phyloP scores from a whole-genome alignment of 352 stramenopile species.

The Peronosclerospora sorghi region DNA sequence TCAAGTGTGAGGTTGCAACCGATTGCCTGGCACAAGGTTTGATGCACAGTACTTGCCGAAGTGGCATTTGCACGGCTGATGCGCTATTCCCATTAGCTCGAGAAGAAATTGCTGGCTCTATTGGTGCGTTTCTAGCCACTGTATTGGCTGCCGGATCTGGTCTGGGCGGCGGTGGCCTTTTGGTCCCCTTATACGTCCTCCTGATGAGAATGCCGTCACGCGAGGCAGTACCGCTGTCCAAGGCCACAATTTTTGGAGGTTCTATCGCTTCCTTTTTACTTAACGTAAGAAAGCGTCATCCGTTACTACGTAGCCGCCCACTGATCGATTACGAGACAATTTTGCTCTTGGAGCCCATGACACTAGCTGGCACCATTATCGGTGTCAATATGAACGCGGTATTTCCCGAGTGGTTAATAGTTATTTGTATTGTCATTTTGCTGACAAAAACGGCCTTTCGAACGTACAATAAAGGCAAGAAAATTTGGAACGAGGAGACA shows the following conservation, averaged over 20 bases:
- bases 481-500: constrained; percentile 58
- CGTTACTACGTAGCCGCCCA: constrained; percentile 41
- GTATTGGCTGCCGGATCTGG: constrained; percentile 55
- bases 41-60: constrained; percentile 29
- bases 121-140: constrained; percentile 51
- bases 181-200: constrained; percentile 75
- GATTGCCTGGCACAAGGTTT: constrained; percentile 41
- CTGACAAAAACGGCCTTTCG: constrained; percentile 57
- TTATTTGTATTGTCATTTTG: constrained; percentile 62
- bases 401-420: constrained; percentile 79
- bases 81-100: constrained; percentile 47
- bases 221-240: constrained; percentile 74
- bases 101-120: constrained; percentile 45
- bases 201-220: constrained; percentile 62
- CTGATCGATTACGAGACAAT: constrained; percentile 82
- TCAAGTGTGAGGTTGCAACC: constrained; percentile 28
- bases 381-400: constrained; percentile 79
- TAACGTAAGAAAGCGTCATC: constrained; percentile 53
- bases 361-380: constrained; percentile 74
- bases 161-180: constrained; percentile 59
- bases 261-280: constrained; percentile 69
- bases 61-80: constrained; percentile 36
- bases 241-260: constrained; percentile 75
- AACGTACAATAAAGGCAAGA: constrained; percentile 55
- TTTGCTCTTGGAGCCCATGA: constrained; percentile 82